These are phyloP conservation scores for Quercus variabilis DNA, from an alignment of 306 rosid genomes.

Conservation along the genomic window DNA sequence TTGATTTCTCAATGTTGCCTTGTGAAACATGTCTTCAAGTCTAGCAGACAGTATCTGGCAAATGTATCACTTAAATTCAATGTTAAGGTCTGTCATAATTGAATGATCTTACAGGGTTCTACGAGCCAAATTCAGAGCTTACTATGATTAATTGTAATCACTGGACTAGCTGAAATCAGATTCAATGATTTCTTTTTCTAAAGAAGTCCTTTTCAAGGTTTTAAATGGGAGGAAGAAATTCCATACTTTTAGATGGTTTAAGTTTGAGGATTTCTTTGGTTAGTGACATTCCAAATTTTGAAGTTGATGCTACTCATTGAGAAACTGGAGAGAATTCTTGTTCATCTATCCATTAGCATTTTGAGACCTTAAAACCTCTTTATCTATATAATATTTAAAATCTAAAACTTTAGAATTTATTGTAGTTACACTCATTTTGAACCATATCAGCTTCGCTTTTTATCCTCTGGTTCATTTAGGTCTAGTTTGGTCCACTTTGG, in stretches of 20 bases:
- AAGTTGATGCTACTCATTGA: constrained; percentile 79
- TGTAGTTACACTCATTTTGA: too few relatives aligned
- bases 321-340: constrained; percentile 61
- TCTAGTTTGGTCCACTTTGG: too few relatives aligned
- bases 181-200: constrained; percentile 2
- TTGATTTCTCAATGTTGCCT: constrained; percentile 69
- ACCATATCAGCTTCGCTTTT: too few relatives aligned
- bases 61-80: constrained; percentile 63
- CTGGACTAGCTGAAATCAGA: not conserved
- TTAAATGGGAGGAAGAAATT: constrained; percentile 76
- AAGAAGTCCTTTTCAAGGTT: not conserved
- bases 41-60: constrained; percentile 56
- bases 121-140: not conserved
- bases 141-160: not conserved
- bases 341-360: constrained; percentile 64
- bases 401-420: too few relatives aligned
- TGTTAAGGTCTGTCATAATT: constrained; percentile 38
- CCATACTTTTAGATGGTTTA: constrained; percentile 69
- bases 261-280: constrained; percentile 67
- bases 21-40: constrained; percentile 56
- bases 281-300: constrained; percentile 76
- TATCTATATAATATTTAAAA: too few relatives aligned
- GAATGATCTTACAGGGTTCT: constrained; percentile 6
- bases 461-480: too few relatives aligned
- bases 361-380: not conserved